Evolutionary conservation across 257 asterid genomes (phyloP).

Genomic region (Solanum sejunctum): DNA sequence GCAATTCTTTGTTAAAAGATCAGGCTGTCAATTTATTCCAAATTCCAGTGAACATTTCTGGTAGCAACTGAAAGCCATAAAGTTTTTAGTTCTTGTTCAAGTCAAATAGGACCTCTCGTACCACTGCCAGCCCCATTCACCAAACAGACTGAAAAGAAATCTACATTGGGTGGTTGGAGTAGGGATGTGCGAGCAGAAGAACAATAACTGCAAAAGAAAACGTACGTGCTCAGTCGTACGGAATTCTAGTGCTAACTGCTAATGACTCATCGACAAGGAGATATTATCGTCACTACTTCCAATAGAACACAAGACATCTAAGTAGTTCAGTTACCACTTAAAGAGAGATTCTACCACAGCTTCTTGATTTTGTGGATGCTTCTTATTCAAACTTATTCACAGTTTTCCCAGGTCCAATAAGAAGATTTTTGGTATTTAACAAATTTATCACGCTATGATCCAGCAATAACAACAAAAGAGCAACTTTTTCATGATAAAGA

Average conservation of each 20-base stretch:
- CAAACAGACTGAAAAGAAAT: background rate
- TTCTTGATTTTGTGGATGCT: background rate
- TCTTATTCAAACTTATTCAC: background rate
- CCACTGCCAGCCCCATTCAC: background rate
- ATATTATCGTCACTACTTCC: background rate
- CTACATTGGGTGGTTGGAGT: background rate
- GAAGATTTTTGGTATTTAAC: background rate
- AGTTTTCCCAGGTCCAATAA: background rate
- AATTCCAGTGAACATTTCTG: conserved; percentile 66
- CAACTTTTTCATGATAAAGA: background rate
- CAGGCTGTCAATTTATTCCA: conserved; percentile 60
- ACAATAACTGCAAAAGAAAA: background rate
- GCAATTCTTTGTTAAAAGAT: conserved; percentile 15
- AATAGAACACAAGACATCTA: background rate
- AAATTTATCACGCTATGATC: background rate
- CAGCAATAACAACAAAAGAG: background rate
- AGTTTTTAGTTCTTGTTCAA: background rate
- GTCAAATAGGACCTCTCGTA: background rate
- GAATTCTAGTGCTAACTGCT: background rate
- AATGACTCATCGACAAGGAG: background rate
- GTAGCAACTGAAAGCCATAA: conserved; percentile 16
- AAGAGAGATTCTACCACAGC: background rate
- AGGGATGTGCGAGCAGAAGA: background rate
- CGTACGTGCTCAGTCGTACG: background rate
- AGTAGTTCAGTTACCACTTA: background rate